Base-by-base conservation (phyloP, 257 asterid genomes). In the Solanum okadae region DNA sequence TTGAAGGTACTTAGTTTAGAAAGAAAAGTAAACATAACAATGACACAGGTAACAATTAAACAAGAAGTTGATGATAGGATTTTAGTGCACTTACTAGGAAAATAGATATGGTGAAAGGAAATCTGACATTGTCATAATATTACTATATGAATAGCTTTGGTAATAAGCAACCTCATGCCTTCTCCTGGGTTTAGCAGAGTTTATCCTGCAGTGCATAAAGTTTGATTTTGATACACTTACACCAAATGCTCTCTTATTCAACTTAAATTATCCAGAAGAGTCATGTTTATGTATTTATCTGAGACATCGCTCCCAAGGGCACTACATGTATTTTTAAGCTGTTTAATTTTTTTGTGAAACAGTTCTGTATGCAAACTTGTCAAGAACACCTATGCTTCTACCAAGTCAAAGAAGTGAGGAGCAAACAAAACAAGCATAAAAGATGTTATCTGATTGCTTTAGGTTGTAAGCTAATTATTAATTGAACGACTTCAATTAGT, bases 361-460 rank as follows among this genome's bases (percentile, higher is more conserved):
- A 95, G 97, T 95, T 90, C 90, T 95, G 23, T 92, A 91, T 89
- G 96, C 96, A 87, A 94, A 95, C 89, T 89, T 95, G 56, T 90
- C 92, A 82, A 91, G 94, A 90, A 56, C 82, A 23, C 96, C 96
- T 20, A 90, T 93, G 7, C 98, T 95, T 90, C 91, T 94, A 89
- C 98, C 98, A 59, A 94, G 92, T 93, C 71, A 84, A 85, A 92
- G 98, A 92, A 94, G 95, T 90, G 93, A 88, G 91, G 98, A 95
- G 89, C 98, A 95, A 90, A 90, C 94, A 88, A 93, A 91, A 89
- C 93, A 91, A 91, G 94, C 95, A 83, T 91, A 94, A 81, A 92
- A 91, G 89, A 93, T 95, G 98, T 87, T 93, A 75, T 93, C 95
- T 68, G 97, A 95, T 87, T 93, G 97, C 92, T 95, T 92, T 94